These are phyloP conservation scores for Zanthoxylum bungeanum DNA, from an alignment of 345 rosid species.

Conservation along the genomic window DNA sequence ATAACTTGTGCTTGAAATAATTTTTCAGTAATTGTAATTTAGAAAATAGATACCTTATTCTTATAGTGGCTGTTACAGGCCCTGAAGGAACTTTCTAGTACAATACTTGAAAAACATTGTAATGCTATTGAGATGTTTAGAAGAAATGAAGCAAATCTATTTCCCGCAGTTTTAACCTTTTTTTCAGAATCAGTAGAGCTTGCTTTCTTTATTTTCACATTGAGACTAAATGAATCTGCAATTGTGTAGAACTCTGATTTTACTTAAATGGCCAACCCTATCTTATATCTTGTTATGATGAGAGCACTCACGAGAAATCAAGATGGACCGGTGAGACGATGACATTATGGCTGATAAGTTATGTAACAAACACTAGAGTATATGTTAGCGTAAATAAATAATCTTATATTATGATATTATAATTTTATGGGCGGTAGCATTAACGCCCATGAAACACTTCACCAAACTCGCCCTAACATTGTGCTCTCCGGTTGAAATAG, in stretches of 20 bases:
- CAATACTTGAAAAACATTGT: conserved; percentile 1
- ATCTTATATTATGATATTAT: too few relatives aligned
- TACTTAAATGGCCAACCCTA: conserved; percentile 56
- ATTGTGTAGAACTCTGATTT: conserved; percentile 42
- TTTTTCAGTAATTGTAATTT: conserved; percentile 37
- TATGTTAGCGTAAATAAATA: too few relatives aligned
- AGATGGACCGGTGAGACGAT: conserved; percentile 73
- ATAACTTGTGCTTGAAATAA: conserved; percentile 50
- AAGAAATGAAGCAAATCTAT: background rate
- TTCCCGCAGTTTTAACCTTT: background rate
- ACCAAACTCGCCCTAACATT: too few relatives aligned
- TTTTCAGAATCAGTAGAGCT: background rate
- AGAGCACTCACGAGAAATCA: conserved; percentile 67
- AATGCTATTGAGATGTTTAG: background rate
- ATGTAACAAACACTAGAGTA: too few relatives aligned
- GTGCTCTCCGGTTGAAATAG: conserved; percentile 84
- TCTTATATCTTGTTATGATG: background rate
- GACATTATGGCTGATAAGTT: too few relatives aligned
- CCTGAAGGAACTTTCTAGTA: conserved; percentile 11
- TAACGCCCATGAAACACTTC: too few relatives aligned
- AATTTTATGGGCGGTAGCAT: too few relatives aligned
- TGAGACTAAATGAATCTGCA: conserved; percentile 58
- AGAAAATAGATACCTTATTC: conserved; percentile 11
- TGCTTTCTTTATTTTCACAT: background rate
- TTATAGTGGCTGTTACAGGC: background rate